Evolutionary conservation across 164 flowering plant species (phyloP), one percentile per base, ranked within the genome.

Genomic region (Magnolia sinica): DNA sequence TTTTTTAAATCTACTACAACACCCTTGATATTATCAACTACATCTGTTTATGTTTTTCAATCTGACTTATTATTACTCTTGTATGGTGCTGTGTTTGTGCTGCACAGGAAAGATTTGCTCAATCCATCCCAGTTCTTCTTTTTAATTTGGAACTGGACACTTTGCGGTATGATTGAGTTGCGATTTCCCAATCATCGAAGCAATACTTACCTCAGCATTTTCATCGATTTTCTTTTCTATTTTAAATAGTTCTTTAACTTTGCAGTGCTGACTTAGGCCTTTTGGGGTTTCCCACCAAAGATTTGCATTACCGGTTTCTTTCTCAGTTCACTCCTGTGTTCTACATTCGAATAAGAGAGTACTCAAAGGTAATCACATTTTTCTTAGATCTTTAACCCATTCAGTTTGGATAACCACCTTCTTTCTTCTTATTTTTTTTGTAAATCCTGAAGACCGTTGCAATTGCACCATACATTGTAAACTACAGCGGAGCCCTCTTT

Each of bases 71-170:
- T 55, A 55, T 55, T 3, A 3, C 18, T 55, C 18, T 55, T 11
- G 61, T 2, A 55, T 55, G 68, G 19, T 64, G 9, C 20, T 9
- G 9, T 64, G 23, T 31, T 64, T 74, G 14, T 19, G 7, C 7
- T 64, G 29, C 69, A 55, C 92, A 94, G 99, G 99, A 91, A 79
- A 83, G 74, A 18, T 94, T 91, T 88, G 96, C 96, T 52, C 8
- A 71, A 50, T 89, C 96, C 63, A 94, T 92, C 71, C 98, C 99
- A 11, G 78, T 86, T 29, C 95, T 96, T 80, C 92, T 96, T 75
- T 96, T 96, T 75, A 94, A 96, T 84, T 87, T 96, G 52, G 99
- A 96, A 85, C 93, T 94, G 52, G 98, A 96, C 52, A 96, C 98
- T 23, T 78, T 96, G 81, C 95, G 98, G 98, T 93, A 89, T 71